Evolutionary conservation across 2,329 filamentous ascomycete genomes (phyloP), one percentile per base, ranked within the genome.

Genomic region (Trichoderma sp.): DNA sequence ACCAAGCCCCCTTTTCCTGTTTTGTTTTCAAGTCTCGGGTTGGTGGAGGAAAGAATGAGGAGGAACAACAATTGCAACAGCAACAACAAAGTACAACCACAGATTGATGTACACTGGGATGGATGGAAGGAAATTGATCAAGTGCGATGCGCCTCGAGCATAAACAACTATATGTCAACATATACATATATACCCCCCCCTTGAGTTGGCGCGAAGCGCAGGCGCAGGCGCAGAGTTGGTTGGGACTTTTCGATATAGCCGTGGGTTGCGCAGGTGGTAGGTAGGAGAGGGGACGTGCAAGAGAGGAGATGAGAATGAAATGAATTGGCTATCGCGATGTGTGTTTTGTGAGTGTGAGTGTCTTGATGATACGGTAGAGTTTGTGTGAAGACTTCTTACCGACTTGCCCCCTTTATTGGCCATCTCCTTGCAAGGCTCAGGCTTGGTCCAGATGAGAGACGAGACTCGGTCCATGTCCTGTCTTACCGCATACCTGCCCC

Each of bases 101-200:
- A 60, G 45, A 60, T 43, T 61, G 58, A 39, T 62, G 64, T 54
- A 66, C 21, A 63, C 14, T 17, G 28, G 48, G 60, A 63, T 61
- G 57, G 34, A 60, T 47, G 28, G 48, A 50, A 52, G 57, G 57
- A 50, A 58, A 50, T 54, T 55, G 43, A 63, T 44, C 21, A 39
- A 47, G 44, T 65, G 55, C 64, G 64, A 67, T 54, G 66, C 62
- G 65, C 67, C 64, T 10, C 10, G 12, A 39, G 3, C 30, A 39
- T 50, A 68, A 72, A 64, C 68, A 75, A 69, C 70, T 68, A 73
- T 75, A 48, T 57, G 51, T 48, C 19, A 69, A 72, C 74, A 72
- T 71, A 75, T 39, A 39, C 34, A 39, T 39, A 39, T 75, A 76
- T 76, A 76, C 73, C 74, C 73, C 50, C 50, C 69, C 34, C 34